phyloP scores from a whole-genome alignment of 805 yeast species.

The Saccharomycopsis guyanensis region DNA sequence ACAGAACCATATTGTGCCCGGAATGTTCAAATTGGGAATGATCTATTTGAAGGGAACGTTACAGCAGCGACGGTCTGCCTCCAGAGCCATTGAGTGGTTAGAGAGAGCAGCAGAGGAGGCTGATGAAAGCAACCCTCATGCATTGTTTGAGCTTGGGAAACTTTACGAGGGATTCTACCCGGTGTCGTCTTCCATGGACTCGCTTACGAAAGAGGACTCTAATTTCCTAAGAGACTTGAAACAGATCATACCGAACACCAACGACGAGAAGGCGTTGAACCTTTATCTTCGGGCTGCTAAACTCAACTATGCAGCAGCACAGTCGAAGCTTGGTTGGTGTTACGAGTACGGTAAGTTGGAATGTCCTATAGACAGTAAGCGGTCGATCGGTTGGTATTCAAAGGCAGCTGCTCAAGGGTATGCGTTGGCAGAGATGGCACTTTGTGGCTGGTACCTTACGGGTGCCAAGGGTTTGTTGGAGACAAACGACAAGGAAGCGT shows the following conservation, averaged over 20 bases:
- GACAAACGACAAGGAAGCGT: slow-evolving; percentile 57
- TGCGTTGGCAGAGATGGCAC: slow-evolving; percentile 60
- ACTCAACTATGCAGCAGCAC: slow-evolving; percentile 56
- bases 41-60: slow-evolving; percentile 44
- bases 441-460: slow-evolving; percentile 72
- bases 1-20: slow-evolving; percentile 48
- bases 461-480: slow-evolving; percentile 51
- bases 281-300: slow-evolving; percentile 54
- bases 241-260: slow-evolving; percentile 27
- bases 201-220: slow-evolving; percentile 24
- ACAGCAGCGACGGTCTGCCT: slow-evolving; percentile 32
- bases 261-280: slow-evolving; percentile 38
- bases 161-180: slow-evolving; percentile 42
- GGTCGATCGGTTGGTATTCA: slow-evolving; percentile 68
- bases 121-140: slow-evolving; percentile 42
- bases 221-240: slow-evolving; percentile 30
- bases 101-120: slow-evolving; percentile 40
- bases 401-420: slow-evolving; percentile 59
- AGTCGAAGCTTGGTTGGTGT: slow-evolving; percentile 61
- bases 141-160: slow-evolving; percentile 50
- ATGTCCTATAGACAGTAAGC: slow-evolving; percentile 43
- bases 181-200: slow-evolving; percentile 22
- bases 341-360: slow-evolving; percentile 63
- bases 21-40: slow-evolving; percentile 72
- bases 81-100: slow-evolving; percentile 44